A percentile compares a stretch with the other conserved stretches of the same genome.
These are phyloP conservation scores for Trichoderma aggressivum DNA, from an alignment of 2,329 filamentous ascomycete species.

Conservation along the genomic window DNA sequence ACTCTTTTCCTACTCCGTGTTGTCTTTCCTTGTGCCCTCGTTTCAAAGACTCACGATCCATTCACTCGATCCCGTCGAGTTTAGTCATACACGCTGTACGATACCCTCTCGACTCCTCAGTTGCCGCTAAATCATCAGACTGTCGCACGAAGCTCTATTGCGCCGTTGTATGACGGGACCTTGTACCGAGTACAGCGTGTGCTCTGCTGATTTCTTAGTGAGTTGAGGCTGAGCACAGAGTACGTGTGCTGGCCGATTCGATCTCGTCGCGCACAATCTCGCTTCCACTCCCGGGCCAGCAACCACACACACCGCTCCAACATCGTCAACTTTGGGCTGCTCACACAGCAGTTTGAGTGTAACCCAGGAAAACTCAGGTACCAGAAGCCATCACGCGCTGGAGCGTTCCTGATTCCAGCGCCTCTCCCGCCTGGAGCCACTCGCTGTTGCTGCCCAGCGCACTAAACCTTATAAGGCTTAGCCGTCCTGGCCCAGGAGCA, in stretches of 20 bases:
- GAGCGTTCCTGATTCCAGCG: neutral
- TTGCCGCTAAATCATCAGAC: neutral
- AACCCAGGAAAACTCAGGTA: neutral
- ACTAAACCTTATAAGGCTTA: conserved; percentile 23
- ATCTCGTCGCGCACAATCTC: conserved; percentile 14
- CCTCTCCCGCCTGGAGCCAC: neutral
- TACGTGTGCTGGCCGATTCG: neutral
- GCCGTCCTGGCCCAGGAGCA: conserved; percentile 26
- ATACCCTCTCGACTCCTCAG: neutral
- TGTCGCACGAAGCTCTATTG: neutral
- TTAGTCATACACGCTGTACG: neutral
- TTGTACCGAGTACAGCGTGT: neutral
- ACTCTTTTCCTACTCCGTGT: neutral
- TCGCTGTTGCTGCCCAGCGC: neutral
- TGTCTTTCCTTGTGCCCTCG: neutral
- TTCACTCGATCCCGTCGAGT: neutral
- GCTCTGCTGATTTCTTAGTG: neutral
- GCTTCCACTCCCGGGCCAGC: conserved; percentile 7
- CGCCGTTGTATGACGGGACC: neutral
- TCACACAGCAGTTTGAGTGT: neutral
- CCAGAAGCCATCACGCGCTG: neutral
- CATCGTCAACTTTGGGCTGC: neutral
- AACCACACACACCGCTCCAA: conserved; percentile 9
- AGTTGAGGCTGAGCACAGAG: neutral
- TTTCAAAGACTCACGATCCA: neutral